These are phyloP conservation scores for Eucalyptus erythrocorys DNA, from an alignment of 345 rosid genomes.

Conservation along the genomic window DNA sequence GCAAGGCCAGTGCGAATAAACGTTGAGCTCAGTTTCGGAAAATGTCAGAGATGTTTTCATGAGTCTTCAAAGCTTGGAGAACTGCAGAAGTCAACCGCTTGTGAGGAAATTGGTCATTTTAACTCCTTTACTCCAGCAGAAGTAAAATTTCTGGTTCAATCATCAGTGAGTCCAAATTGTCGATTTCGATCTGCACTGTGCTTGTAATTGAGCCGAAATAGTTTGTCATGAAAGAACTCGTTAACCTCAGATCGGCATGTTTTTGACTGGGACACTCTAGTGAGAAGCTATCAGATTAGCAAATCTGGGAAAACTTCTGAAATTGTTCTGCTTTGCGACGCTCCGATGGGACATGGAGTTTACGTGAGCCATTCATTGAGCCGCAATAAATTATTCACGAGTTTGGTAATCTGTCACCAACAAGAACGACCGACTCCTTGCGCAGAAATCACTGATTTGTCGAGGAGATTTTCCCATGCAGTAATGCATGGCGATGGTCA, in stretches of 20 bases:
- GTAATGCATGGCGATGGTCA: background rate
- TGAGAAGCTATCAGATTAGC: background rate
- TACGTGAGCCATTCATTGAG: background rate
- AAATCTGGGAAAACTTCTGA: background rate
- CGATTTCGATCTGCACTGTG: background rate
- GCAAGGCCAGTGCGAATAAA: background rate
- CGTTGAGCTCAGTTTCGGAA: background rate
- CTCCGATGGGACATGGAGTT: background rate
- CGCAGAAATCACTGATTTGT: background rate
- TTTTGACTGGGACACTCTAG: background rate
- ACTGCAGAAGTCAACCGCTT: background rate
- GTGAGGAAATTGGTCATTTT: background rate
- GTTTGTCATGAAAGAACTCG: background rate
- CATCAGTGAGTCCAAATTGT: background rate
- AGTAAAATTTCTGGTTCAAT: background rate
- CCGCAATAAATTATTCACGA: background rate
- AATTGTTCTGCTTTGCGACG: background rate
- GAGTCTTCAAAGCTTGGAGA: background rate
- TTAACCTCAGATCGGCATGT: background rate
- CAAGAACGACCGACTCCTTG: background rate
- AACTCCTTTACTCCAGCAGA: background rate
- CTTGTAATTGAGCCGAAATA: background rate
- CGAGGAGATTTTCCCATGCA: background rate
- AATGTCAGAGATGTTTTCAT: background rate
- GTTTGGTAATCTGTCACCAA: background rate